Evolutionary conservation across 2,329 filamentous ascomycete species (phyloP).

Genomic region (Metarhizium anisopliae): DNA sequence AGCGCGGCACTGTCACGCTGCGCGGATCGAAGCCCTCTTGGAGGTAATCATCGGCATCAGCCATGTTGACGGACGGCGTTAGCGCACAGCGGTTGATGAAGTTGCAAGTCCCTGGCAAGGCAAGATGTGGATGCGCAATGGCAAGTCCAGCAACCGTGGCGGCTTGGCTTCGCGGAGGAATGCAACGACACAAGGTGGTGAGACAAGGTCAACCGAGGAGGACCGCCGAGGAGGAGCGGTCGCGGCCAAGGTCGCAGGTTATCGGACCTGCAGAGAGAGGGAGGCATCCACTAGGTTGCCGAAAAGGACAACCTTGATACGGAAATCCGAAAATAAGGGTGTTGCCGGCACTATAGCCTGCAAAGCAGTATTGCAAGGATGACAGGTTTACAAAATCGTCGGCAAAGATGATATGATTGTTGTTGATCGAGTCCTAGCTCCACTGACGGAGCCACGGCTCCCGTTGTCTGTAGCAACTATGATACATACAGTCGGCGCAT

Average conservation of each 20-base stretch:
- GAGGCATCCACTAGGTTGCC: slow-evolving; percentile 6
- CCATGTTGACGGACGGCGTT: slow-evolving; percentile 32
- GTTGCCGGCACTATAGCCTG: neutral
- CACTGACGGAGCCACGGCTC: slow-evolving; percentile 24
- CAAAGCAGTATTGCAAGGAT: slow-evolving; percentile 6
- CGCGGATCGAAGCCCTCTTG: slow-evolving; percentile 78
- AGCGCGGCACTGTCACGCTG: slow-evolving; percentile 73
- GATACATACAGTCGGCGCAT: neutral
- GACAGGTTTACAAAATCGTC: slow-evolving; percentile 1
- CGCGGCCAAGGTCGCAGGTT: slow-evolving; percentile 5
- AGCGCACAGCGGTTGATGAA: neutral
- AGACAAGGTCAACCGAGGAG: slow-evolving; percentile 6
- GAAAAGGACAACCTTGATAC: neutral
- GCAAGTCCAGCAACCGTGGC: neutral
- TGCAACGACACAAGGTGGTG: neutral
- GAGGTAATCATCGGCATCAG: slow-evolving; percentile 72
- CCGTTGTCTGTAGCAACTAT: slow-evolving; percentile 32
- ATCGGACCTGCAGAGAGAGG: neutral
- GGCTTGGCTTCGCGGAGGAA: neutral
- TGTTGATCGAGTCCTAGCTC: slow-evolving; percentile 7
- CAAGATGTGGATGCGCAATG: neutral
- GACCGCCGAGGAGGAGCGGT: neutral
- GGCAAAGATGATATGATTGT: slow-evolving; percentile 3
- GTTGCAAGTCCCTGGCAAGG: neutral
- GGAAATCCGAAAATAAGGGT: neutral